Percentiles rank a stretch among this genome's conserved stretches.
phyloP scores from a whole-genome alignment of 2,329 filamentous ascomycete genomes.

The Penicillium verrucosum region DNA sequence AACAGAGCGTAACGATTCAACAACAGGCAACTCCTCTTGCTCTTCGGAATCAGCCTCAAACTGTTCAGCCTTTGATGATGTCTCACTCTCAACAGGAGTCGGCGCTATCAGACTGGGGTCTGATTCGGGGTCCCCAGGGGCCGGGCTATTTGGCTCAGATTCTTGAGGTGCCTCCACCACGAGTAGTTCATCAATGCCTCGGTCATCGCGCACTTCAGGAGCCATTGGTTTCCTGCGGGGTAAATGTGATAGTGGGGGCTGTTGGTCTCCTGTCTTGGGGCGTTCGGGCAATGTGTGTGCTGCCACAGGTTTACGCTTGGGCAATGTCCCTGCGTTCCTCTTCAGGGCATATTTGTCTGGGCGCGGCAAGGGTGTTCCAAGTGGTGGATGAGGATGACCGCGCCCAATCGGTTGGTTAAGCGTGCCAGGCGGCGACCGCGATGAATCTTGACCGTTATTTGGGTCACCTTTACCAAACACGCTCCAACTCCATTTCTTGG shows the following conservation, averaged over 20 bases:
- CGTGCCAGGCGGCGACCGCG: slow-evolving; percentile 38
- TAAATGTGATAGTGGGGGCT: slow-evolving; percentile 47
- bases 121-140: slow-evolving; percentile 21
- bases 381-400: slow-evolving; percentile 76
- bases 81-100: slow-evolving; percentile 7
- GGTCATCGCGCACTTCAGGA: slow-evolving; percentile 32
- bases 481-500: slow-evolving; percentile 59
- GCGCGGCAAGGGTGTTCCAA: slow-evolving; percentile 71
- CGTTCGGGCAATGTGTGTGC: slow-evolving; percentile 39
- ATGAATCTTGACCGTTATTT: slow-evolving; percentile 41
- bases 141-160: slow-evolving; percentile 49
- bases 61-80: slow-evolving; percentile 1
- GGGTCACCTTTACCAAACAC: slow-evolving; percentile 47
- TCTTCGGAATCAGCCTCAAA: neutral
- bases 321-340: slow-evolving; percentile 55
- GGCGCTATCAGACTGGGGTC: slow-evolving; percentile 7
- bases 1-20: slow-evolving; percentile 3
- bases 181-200: slow-evolving; percentile 52
- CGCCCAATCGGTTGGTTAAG: slow-evolving; percentile 73
- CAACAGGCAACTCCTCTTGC: slow-evolving; percentile 5
- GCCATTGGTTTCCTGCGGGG: slow-evolving; percentile 47
- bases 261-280: slow-evolving; percentile 31
- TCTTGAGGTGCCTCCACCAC: slow-evolving; percentile 65
- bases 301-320: slow-evolving; percentile 63
- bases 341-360: slow-evolving; percentile 59